A percentile compares a stretch with the other conserved stretches of the same genome.
Conservation (phyloP, 2,329 filamentous ascomycete genomes). For the Aspergillus floridensis region DNA sequence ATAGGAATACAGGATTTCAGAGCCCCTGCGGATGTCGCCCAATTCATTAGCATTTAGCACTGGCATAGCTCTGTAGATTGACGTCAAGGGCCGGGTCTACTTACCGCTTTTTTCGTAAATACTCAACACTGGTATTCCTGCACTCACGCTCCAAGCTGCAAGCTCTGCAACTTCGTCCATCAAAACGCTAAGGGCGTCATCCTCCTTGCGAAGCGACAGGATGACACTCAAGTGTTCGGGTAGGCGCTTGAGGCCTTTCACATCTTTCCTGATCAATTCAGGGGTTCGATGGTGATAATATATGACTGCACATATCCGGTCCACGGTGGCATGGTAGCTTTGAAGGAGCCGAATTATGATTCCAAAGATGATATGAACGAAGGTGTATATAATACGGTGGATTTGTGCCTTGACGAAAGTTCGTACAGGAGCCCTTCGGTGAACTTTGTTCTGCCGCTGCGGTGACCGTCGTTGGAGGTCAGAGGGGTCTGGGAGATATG, state of each 20-base stretch:
- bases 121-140: constrained; percentile 81
- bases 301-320: constrained; percentile 75
- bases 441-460: constrained; percentile 25
- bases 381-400: constrained; percentile 44
- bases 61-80: not conserved
- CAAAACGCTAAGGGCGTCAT: constrained; percentile 74
- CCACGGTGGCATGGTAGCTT: constrained; percentile 72
- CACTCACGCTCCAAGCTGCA: constrained; percentile 87
- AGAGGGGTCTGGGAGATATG: constrained; percentile 52
- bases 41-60: constrained; percentile 1
- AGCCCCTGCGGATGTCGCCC: constrained; percentile 56
- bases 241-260: constrained; percentile 68
- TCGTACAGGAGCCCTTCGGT: constrained; percentile 42
- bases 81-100: constrained; percentile 19
- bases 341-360: constrained; percentile 81
- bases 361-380: constrained; percentile 74
- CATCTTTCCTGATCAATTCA: constrained; percentile 84
- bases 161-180: constrained; percentile 91
- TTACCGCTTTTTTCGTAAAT: constrained; percentile 89
- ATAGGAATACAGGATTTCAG: constrained; percentile 87
- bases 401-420: constrained; percentile 46
- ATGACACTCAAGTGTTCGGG: constrained; percentile 88
- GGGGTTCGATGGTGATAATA: constrained; percentile 96
- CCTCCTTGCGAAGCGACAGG: constrained; percentile 67
- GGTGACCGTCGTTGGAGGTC: constrained; percentile 24